These are phyloP conservation scores for Marchantia polymorpha DNA, from an alignment of 225 moss, liverwort and hornwort genomes.

Conservation along the genomic window DNA sequence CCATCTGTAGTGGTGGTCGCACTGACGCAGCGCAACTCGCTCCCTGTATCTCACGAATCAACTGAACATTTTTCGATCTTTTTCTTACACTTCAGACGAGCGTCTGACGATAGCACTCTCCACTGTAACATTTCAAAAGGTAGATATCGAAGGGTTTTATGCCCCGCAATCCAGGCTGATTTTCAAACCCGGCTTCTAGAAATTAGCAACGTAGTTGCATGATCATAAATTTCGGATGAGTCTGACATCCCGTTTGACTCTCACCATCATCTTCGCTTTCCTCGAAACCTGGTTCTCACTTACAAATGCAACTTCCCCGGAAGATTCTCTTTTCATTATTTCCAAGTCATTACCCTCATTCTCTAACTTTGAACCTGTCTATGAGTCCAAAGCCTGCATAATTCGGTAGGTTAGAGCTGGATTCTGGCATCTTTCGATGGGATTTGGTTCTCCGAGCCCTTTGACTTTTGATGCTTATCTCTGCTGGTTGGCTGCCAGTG, in stretches of 20 bases:
- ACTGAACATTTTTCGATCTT: too few relatives aligned
- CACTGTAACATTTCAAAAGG: too few relatives aligned
- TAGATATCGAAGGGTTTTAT: too few relatives aligned
- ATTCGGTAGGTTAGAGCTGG: background rate
- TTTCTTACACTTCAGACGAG: too few relatives aligned
- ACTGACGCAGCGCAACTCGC: too few relatives aligned
- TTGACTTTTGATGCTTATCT: background rate
- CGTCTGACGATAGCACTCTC: too few relatives aligned
- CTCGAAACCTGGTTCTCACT: background rate
- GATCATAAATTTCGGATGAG: background rate
- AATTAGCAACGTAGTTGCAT: background rate
- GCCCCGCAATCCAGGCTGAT: too few relatives aligned
- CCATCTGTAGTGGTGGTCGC: too few relatives aligned
- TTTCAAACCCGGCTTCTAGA: background rate
- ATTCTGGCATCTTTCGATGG: background rate
- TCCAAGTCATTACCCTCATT: background rate
- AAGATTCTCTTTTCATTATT: background rate
- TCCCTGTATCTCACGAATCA: too few relatives aligned
- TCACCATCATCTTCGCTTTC: background rate
- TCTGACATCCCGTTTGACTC: background rate
- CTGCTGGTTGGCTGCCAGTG: background rate
- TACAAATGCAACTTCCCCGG: background rate
- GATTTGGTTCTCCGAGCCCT: background rate
- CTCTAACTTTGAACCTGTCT: background rate
- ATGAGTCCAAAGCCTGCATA: background rate